Evolutionary conservation across 306 rosid species (phyloP).

Genomic region (Dryas alaskensis): DNA sequence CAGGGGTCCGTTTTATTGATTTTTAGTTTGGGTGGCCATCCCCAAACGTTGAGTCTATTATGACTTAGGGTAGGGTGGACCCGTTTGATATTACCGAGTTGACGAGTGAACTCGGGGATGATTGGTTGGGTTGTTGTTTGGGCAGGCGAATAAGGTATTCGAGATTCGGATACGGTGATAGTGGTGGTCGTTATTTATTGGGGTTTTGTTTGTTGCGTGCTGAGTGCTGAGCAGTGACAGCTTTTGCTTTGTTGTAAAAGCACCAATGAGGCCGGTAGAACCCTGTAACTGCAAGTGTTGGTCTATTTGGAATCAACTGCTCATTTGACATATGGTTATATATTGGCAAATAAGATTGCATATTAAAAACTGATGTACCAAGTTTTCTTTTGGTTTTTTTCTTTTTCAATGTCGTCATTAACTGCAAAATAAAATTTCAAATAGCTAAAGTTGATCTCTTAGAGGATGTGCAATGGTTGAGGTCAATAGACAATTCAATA

Average conservation of each 20-base stretch:
- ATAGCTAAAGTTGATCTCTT: too few species aligned
- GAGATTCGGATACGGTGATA: conserved; percentile 13
- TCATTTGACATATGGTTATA: not conserved
- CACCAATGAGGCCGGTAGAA: not conserved
- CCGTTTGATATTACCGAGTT: conserved; percentile 20
- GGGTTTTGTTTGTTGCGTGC: conserved; percentile 23
- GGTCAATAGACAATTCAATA: too few species aligned
- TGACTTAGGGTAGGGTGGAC: conserved; percentile 8
- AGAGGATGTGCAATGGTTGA: too few species aligned
- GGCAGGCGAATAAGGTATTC: conserved; percentile 21
- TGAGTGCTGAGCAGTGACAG: conserved; percentile 20
- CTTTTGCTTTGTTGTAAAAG: conserved; percentile 22
- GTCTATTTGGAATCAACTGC: not conserved
- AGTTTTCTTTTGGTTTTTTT: not conserved
- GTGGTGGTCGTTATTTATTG: conserved; percentile 4
- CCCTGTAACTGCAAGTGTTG: not conserved
- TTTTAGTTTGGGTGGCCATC: conserved; percentile 9
- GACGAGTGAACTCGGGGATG: conserved; percentile 29
- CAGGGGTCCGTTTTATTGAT: conserved; percentile 15
- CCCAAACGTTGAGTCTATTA: conserved; percentile 18
- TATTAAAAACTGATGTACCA: not conserved
- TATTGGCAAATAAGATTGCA: not conserved
- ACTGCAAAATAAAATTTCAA: too few species aligned
- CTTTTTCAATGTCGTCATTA: too few species aligned
- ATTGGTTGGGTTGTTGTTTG: conserved; percentile 25